Evolutionary conservation across 2,329 filamentous ascomycete genomes (phyloP).

Genomic region (Cercospora sp.): DNA sequence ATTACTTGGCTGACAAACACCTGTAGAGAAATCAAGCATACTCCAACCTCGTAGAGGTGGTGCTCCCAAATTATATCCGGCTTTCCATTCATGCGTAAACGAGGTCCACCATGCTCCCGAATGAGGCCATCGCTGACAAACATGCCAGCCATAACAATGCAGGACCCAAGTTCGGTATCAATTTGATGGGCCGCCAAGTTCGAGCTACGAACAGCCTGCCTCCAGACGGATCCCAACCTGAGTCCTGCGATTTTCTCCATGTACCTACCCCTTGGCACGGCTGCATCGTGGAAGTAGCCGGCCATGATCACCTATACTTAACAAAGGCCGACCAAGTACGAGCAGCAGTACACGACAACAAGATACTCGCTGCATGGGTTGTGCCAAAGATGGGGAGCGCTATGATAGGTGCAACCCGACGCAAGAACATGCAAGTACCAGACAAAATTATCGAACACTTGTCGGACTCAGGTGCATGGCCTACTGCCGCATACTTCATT

Average conservation of each 20-base stretch:
- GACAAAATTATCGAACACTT: neutral
- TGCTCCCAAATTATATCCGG: conserved; percentile 8
- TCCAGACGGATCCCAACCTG: neutral
- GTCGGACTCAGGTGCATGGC: neutral
- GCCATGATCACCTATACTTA: conserved; percentile 8
- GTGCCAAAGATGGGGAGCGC: neutral
- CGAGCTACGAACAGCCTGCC: conserved; percentile 4
- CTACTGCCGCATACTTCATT: neutral
- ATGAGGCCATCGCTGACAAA: neutral
- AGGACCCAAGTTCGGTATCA: conserved; percentile 13
- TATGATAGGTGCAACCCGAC: neutral
- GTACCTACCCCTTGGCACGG: conserved; percentile 14
- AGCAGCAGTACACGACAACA: conserved; percentile 1
- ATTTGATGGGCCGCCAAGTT: conserved; percentile 4
- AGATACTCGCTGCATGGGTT: conserved; percentile 6
- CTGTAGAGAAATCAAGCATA: conserved; percentile 14
- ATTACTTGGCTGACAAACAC: neutral
- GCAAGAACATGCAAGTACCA: neutral
- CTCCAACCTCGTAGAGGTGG: conserved; percentile 11
- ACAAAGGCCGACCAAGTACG: conserved; percentile 6
- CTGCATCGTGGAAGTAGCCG: conserved; percentile 13
- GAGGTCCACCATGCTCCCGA: neutral
- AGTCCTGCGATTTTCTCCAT: conserved; percentile 10
- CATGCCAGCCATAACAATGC: conserved; percentile 8
- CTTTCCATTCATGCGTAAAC: conserved; percentile 16